A percentile compares a stretch with the other conserved stretches of the same genome.
phyloP scores from a whole-genome alignment of 2,329 filamentous ascomycete species.

The Xylaria sp. region DNA sequence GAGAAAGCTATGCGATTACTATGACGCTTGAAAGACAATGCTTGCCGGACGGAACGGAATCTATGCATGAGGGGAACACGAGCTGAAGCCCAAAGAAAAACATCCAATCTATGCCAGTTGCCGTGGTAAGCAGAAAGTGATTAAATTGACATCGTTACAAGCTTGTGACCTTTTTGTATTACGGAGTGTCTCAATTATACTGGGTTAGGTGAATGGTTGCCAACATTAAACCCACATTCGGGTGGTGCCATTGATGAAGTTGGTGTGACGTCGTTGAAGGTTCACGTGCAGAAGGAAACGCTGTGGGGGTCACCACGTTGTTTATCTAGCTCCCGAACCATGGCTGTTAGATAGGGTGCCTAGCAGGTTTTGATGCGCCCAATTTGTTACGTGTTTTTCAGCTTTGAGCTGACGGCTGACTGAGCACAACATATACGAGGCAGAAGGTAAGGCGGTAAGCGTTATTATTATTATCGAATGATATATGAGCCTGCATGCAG shows the following conservation, averaged over 20 bases:
- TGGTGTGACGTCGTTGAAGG: conserved; percentile 43
- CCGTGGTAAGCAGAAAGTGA: not conserved
- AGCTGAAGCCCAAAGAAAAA: not conserved
- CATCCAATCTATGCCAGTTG: not conserved
- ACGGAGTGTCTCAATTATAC: not conserved
- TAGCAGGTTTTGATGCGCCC: not conserved
- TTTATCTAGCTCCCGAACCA: not conserved
- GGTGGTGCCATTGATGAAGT: conserved; percentile 18
- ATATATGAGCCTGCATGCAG: conserved; percentile 6
- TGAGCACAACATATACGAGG: conserved; percentile 17
- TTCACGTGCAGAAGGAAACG: conserved; percentile 11
- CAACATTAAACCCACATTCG: conserved; percentile 9
- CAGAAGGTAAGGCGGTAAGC: conserved; percentile 5
- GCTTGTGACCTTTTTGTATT: not conserved
- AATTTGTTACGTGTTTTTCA: not conserved
- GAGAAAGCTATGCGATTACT: conserved; percentile 33
- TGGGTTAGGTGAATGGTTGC: not conserved
- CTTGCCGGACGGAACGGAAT: conserved; percentile 30
- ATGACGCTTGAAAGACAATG: conserved; percentile 24
- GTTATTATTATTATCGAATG: conserved; percentile 17
- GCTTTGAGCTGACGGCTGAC: not conserved
- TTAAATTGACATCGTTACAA: conserved; percentile 22
- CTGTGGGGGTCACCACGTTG: conserved; percentile 17
- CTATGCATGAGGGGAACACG: conserved; percentile 34
- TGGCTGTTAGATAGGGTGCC: not conserved